Evolutionary conservation across 2,329 filamentous ascomycete species (phyloP), one percentile per base, ranked within the genome.

Genomic region (Aspergillus phoenicis): DNA sequence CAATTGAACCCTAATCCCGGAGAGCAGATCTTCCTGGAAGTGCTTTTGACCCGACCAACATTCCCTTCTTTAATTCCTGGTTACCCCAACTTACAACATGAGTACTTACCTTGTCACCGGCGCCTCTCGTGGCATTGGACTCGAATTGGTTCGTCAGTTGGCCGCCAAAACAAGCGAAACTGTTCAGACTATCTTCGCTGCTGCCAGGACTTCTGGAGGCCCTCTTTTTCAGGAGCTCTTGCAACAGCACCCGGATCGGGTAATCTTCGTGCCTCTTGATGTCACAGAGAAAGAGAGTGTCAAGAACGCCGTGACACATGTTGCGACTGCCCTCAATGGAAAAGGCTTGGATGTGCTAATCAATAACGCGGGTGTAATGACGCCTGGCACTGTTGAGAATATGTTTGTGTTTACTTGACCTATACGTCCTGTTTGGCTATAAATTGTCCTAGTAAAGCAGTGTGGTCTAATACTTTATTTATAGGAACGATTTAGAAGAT

Each of bases 331-430:
- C 3, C 66, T 81, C 1, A 63, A 67, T n/a, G 79, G 72, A 3
- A 73, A 73, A 8, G 80, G 79, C 0, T 70, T 83, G 0, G 81
- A 83, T 62, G 76, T 82, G 6, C 60, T 83, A 39, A 73, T 81
- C 59, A 81, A 82, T 66, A 82, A 82, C 67, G 80, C 78, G 0
- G 80, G 78, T 0, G 62, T 74, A 26, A 54, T 52, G 43, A 59
- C 61, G 1, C 33, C 28, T 13, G 60, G 53, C 1, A 64, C 67
- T 13, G 8, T 72, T 10, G 66, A 64, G 53, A 62, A 64, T 43
- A 74, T 72, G 71, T 73, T 62, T 58, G 58, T 58, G 0, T 17
- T 17, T 15, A 8, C 20, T 20, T 26, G 15, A 1, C 5, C 13
- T 15, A 4, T 17, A 17, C 15, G 3, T 56, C 13, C 15, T 45